phyloP scores from a whole-genome alignment of 2,329 filamentous ascomycete genomes.

The Stagonosporopsis vannaccii region DNA sequence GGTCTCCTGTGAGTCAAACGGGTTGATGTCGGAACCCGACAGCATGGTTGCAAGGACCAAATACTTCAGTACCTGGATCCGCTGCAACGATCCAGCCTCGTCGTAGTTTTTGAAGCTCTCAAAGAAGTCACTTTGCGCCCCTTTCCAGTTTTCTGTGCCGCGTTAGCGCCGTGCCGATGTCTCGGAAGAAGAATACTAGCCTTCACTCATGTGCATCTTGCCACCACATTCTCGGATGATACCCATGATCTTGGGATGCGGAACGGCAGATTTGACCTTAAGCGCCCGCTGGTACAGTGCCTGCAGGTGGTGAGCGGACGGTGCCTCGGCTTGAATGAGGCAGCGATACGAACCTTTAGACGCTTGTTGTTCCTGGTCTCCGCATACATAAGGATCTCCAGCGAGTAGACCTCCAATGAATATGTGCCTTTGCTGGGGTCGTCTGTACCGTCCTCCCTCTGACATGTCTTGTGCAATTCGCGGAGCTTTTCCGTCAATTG shows the following conservation, averaged over 20 bases:
- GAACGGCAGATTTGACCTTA: slow-evolving; percentile 93
- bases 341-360: slow-evolving; percentile 68
- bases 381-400: slow-evolving; percentile 99
- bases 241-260: slow-evolving; percentile 98
- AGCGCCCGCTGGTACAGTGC: slow-evolving; percentile 89
- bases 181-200: slow-evolving; percentile 39
- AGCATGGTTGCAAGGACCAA: slow-evolving; percentile 96
- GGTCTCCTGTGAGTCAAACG: slow-evolving; percentile 97
- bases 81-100: slow-evolving; percentile 92
- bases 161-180: slow-evolving; percentile 32
- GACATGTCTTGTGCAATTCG: slow-evolving; percentile 88
- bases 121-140: slow-evolving; percentile 96
- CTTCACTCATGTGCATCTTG: slow-evolving; percentile 99
- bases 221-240: slow-evolving; percentile 98
- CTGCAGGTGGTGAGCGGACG: slow-evolving; percentile 46
- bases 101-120: slow-evolving; percentile 99
- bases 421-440: slow-evolving; percentile 97
- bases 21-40: slow-evolving; percentile 98
- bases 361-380: slow-evolving; percentile 98
- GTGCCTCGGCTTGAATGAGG: slow-evolving; percentile 28
- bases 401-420: slow-evolving; percentile 90
- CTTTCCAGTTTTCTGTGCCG: slow-evolving; percentile 86
- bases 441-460: slow-evolving; percentile 83
- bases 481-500: slow-evolving; percentile 82
- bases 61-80: slow-evolving; percentile 97